phyloP scores from a whole-genome alignment of 148 eudicot species.

The Rhododendron mucronatum region DNA sequence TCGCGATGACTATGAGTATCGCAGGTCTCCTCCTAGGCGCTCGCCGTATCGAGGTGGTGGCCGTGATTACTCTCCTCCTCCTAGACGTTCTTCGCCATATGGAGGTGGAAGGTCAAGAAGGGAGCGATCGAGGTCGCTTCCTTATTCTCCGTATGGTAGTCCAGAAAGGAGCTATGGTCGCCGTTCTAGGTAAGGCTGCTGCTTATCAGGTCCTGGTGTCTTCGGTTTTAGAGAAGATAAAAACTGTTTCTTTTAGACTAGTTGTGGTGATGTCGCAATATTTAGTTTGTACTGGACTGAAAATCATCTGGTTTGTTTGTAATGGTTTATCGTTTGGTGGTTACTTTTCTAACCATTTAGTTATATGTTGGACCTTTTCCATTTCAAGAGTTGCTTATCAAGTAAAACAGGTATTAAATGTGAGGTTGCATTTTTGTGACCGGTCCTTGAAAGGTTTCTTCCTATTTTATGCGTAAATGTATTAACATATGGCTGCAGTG shows the following conservation, averaged over 20 bases:
- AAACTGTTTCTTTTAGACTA: background rate
- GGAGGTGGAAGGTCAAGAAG: slow-evolving; percentile 82
- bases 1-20: slow-evolving; percentile 73
- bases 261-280: background rate
- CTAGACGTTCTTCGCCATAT: slow-evolving; percentile 67
- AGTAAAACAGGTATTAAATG: background rate
- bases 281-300: background rate
- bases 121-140: slow-evolving; percentile 69
- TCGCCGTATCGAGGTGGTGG: slow-evolving; percentile 68
- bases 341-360: background rate
- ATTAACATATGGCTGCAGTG: background rate
- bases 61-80: slow-evolving; percentile 54
- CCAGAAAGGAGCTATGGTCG: slow-evolving; percentile 64
- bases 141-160: slow-evolving; percentile 77
- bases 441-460: background rate
- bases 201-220: background rate
- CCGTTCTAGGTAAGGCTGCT: slow-evolving; percentile 50
- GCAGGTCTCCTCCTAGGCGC: slow-evolving; percentile 76
- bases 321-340: background rate
- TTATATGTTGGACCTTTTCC: background rate
- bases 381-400: background rate
- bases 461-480: background rate
- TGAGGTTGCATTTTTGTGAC: background rate
- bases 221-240: background rate
- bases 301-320: background rate